Evolutionary conservation across 176 grass and related monocot genomes (phyloP).

Genomic region (Triticum turgidum): DNA sequence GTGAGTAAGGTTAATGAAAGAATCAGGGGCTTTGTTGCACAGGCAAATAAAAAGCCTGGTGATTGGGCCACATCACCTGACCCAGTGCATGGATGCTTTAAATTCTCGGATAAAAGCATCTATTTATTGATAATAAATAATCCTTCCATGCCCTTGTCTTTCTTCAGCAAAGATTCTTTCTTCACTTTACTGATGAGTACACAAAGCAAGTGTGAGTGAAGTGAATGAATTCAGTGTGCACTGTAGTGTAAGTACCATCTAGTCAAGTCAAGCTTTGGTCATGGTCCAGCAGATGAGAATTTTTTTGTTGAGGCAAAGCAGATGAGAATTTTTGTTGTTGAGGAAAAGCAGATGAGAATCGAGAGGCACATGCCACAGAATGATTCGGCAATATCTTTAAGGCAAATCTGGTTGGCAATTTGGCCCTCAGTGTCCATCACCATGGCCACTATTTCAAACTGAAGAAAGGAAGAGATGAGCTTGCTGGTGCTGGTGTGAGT

Average conservation of each 20-base stretch:
- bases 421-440: not conserved
- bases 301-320: too few species aligned
- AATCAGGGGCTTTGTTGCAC: not conserved
- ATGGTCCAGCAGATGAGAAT: not conserved
- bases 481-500: not conserved
- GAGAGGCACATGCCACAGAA: constrained; percentile 11
- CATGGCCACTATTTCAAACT: not conserved
- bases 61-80: constrained; percentile 17
- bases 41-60: not conserved
- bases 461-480: constrained; percentile 19
- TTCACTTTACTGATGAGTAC: not conserved
- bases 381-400: not conserved
- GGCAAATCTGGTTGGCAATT: not conserved
- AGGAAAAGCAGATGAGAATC: not conserved
- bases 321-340: not conserved
- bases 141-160: not conserved
- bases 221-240: constrained; percentile 1
- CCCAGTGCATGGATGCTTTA: not conserved
- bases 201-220: constrained; percentile 14
- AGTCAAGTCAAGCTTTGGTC: constrained; percentile 14
- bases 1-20: not conserved
- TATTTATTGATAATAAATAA: not conserved
- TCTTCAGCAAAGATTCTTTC: not conserved
- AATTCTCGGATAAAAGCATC: not conserved
- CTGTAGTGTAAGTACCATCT: not conserved